Evolutionary conservation across 768 basidiomycete genomes (phyloP).

Genomic region (Lentinula detonsa): DNA sequence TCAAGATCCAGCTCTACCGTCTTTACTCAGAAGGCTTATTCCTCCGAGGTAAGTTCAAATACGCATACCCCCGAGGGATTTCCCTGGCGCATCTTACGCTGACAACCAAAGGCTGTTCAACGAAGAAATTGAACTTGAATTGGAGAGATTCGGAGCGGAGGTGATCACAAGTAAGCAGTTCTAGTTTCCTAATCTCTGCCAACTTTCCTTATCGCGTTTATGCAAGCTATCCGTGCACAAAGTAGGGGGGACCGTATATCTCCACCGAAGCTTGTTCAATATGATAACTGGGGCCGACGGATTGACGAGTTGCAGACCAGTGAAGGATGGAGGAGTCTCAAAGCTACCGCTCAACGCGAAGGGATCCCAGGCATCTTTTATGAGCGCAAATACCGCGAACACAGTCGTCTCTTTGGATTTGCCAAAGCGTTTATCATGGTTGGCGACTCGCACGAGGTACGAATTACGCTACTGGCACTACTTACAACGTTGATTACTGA

Average conservation of each 20-base stretch:
- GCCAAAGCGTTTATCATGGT: conserved; percentile 56
- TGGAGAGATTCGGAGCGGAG: conserved; percentile 53
- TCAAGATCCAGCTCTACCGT: conserved; percentile 56
- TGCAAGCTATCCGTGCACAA: conserved; percentile 53
- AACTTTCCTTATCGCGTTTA: neutral
- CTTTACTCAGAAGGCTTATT: conserved; percentile 50
- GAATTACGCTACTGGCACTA: conserved; percentile 8
- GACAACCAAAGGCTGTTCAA: conserved; percentile 27
- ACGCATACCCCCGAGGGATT: neutral
- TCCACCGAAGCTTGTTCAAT: conserved; percentile 57
- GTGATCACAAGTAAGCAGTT: conserved; percentile 40
- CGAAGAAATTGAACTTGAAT: conserved; percentile 50
- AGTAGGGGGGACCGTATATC: conserved; percentile 31
- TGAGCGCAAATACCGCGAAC: conserved; percentile 53
- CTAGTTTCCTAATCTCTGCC: neutral
- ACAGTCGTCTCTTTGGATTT: conserved; percentile 61
- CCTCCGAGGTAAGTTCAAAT: conserved; percentile 33
- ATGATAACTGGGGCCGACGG: conserved; percentile 66
- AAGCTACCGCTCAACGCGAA: conserved; percentile 54
- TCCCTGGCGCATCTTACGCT: neutral
- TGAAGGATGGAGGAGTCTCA: conserved; percentile 68
- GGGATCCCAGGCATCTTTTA: conserved; percentile 66
- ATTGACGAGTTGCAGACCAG: conserved; percentile 64
- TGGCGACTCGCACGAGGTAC: conserved; percentile 59
- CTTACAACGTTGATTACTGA: neutral